These are phyloP conservation scores for Colletotrichum agaves DNA, from an alignment of 2,329 filamentous ascomycete species.

Conservation along the genomic window DNA sequence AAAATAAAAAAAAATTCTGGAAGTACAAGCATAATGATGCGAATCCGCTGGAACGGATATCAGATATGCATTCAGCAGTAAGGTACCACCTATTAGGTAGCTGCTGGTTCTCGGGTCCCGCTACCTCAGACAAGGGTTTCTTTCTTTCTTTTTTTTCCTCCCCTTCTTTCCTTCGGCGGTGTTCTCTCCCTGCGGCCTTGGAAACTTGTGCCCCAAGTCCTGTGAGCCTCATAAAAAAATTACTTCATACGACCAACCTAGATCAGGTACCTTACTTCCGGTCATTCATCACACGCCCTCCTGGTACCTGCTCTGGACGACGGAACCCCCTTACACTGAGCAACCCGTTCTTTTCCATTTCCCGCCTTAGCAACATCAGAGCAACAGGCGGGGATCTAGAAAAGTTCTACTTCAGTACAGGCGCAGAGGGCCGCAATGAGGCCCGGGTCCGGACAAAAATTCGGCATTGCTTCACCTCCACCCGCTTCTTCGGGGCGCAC, in stretches of 20 bases:
- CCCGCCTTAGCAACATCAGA: not conserved
- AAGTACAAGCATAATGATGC: not conserved
- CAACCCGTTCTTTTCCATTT: conserved; percentile 31
- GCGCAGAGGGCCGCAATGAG: conserved; percentile 7
- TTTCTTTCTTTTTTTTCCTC: not conserved
- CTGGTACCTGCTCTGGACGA: conserved; percentile 4
- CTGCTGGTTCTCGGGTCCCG: conserved; percentile 2
- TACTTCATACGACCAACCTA: no score
- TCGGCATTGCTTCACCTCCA: conserved; percentile 12
- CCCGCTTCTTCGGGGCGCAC: conserved; percentile 3
- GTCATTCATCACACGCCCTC: not conserved
- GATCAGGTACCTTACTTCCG: no score
- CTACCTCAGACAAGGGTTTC: conserved; percentile 2
- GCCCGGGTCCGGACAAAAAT: conserved; percentile 16
- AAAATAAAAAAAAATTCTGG: not conserved
- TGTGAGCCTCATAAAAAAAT: no score
- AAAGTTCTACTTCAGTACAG: conserved; percentile 7
- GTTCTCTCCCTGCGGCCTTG: conserved; percentile 3
- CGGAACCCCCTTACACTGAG: conserved; percentile 32
- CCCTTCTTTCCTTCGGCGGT: not conserved
- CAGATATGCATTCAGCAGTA: not conserved
- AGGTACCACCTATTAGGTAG: not conserved
- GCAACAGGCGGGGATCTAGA: conserved; percentile 18
- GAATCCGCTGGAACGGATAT: conserved; percentile 1
- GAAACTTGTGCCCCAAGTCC: not conserved